Percentiles rank a stretch among this genome's conserved stretches.
phyloP scores from a whole-genome alignment of 2,329 filamentous ascomycete genomes.

The Ceratocystis colombiana region DNA sequence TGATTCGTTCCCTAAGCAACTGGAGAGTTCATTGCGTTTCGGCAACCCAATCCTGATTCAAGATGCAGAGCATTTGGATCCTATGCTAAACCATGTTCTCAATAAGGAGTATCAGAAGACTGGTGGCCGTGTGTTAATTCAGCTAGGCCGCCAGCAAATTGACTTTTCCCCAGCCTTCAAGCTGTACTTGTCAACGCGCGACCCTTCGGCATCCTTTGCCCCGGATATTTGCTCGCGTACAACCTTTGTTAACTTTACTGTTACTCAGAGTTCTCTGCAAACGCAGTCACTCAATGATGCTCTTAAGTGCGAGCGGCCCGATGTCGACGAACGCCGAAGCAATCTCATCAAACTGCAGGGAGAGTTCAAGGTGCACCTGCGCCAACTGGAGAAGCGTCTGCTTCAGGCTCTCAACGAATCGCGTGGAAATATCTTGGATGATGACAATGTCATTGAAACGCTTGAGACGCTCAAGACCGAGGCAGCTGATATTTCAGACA shows the following conservation, averaged over 20 bases:
- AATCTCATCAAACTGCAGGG: slow-evolving; percentile 98
- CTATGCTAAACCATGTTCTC: slow-evolving; percentile 93
- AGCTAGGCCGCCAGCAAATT: slow-evolving; percentile 96
- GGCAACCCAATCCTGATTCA: slow-evolving; percentile 98
- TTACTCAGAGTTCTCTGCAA: slow-evolving; percentile 96
- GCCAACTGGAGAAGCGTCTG: slow-evolving; percentile 86
- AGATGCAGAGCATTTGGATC: slow-evolving; percentile 93
- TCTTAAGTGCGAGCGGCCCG: slow-evolving; percentile 90
- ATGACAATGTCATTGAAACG: slow-evolving; percentile 96
- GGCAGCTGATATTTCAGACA: slow-evolving; percentile 86
- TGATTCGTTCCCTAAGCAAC: slow-evolving; percentile 93
- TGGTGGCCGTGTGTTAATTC: slow-evolving; percentile 92
- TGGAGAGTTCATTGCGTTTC: slow-evolving; percentile 93
- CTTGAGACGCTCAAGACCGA: slow-evolving; percentile 97
- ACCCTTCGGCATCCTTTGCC: slow-evolving; percentile 89
- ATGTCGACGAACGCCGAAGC: slow-evolving; percentile 89
- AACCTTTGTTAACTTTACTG: slow-evolving; percentile 98
- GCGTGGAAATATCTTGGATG: slow-evolving; percentile 92
- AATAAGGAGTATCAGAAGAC: slow-evolving; percentile 99
- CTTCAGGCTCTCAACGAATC: slow-evolving; percentile 95
- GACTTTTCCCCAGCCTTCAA: slow-evolving; percentile 97
- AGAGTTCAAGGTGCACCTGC: slow-evolving; percentile 96
- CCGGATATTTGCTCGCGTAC: slow-evolving; percentile 97
- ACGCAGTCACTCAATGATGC: slow-evolving; percentile 97
- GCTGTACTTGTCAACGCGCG: slow-evolving; percentile 86